Percentiles rank a stretch among this genome's conserved stretches.
phyloP scores from a whole-genome alignment of 2,329 filamentous ascomycete genomes.

The Sporothrix sp. region DNA sequence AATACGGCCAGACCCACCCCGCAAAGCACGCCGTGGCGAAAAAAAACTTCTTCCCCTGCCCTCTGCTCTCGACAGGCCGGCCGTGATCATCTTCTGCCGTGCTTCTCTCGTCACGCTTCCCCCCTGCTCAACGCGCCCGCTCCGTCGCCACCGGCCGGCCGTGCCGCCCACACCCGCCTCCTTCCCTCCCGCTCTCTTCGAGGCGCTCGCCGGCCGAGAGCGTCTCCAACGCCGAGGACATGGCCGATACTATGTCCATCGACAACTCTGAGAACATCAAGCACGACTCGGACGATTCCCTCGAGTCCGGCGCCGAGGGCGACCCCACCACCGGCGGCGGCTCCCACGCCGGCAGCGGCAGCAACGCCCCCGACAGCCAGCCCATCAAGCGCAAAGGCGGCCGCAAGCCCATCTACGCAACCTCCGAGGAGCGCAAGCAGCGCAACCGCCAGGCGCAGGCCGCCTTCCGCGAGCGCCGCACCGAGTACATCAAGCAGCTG shows the following conservation, averaged over 20 bases:
- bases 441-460: constrained; percentile 95
- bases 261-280: constrained; percentile 48
- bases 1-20: constrained; percentile 13
- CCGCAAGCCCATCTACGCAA: constrained; percentile 98
- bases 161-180: background rate
- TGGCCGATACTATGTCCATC: constrained; percentile 60
- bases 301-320: constrained; percentile 50
- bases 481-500: constrained; percentile 98
- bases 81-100: too few species aligned
- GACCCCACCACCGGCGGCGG: constrained; percentile 33
- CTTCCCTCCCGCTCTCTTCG: constrained; percentile 10
- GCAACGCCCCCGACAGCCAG: constrained; percentile 41
- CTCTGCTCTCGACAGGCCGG: background rate
- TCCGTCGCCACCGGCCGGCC: background rate
- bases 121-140: constrained; percentile 8
- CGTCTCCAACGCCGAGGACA: constrained; percentile 34
- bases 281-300: constrained; percentile 53
- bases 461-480: constrained; percentile 90
- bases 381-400: constrained; percentile 94
- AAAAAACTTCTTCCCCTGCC: constrained; percentile 10
- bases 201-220: constrained; percentile 34
- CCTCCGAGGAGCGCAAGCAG: constrained; percentile 96
- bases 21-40: constrained; percentile 13
- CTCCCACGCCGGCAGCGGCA: constrained; percentile 23
- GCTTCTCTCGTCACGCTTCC: constrained; percentile 5